Percentiles rank a stretch among this genome's conserved stretches.
Conservation (phyloP, 139 green algal species). For the Penium margaritaceum region DNA sequence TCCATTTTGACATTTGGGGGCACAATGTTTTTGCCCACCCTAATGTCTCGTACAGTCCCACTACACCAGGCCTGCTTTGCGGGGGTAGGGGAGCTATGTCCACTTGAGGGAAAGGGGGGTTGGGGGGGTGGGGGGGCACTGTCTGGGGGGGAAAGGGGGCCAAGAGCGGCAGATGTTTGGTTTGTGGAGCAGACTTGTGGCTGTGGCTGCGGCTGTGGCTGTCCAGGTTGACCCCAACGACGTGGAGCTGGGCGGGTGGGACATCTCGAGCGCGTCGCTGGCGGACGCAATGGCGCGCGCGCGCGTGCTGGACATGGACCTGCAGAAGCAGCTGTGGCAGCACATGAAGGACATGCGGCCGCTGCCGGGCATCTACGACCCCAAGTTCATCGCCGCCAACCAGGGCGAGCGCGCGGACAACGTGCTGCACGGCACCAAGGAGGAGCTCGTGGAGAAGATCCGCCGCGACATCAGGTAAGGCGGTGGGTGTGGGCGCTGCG, state of each 20-base stretch:
- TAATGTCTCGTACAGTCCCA: too few species aligned
- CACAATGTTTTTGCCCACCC: too few species aligned
- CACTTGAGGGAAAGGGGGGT: too few species aligned
- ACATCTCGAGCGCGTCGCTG: slow-evolving; percentile 88
- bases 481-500: too few species aligned
- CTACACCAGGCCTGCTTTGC: too few species aligned
- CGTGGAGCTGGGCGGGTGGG: slow-evolving; percentile 92
- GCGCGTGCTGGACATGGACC: slow-evolving; percentile 85
- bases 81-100: too few species aligned
- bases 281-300: slow-evolving; percentile 76
- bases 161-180: too few species aligned
- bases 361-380: slow-evolving; percentile 92
- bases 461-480: slow-evolving; percentile 70
- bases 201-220: too few species aligned
- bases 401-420: slow-evolving; percentile 86
- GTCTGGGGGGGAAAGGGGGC: too few species aligned
- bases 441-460: slow-evolving; percentile 80
- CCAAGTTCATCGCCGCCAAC: slow-evolving; percentile 93
- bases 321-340: slow-evolving; percentile 90
- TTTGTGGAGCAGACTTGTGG: too few species aligned
- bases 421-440: slow-evolving; percentile 81
- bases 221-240: slow-evolving; percentile 78
- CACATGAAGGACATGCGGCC: slow-evolving; percentile 87
- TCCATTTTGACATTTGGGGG: too few species aligned
- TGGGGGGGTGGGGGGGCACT: too few species aligned